A percentile compares a stretch with the other conserved stretches of the same genome.
Evolutionary conservation across 1,284 basidiomycete species (phyloP).

Genomic region (Peniophora sp.): DNA sequence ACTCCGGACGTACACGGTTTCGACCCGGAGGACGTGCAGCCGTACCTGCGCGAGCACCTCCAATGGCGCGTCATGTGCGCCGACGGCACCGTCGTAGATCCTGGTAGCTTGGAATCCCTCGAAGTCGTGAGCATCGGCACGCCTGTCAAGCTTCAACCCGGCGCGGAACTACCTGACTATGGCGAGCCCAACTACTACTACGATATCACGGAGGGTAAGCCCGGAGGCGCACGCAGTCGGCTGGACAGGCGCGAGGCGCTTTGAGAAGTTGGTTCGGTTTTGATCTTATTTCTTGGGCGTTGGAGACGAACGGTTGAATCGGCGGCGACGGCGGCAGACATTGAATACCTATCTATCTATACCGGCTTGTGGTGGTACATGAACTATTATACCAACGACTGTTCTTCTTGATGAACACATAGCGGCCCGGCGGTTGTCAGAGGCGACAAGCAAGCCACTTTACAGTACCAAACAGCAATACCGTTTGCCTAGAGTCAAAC

Average conservation of each 20-base stretch:
- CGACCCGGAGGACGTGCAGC: constrained; percentile 25
- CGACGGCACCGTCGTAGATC: constrained; percentile 1
- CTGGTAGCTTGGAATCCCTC: constrained; percentile 8
- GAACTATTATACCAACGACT: too few relatives aligned
- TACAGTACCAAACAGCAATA: too few relatives aligned
- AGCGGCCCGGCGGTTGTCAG: too few relatives aligned
- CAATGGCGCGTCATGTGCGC: constrained; percentile 25
- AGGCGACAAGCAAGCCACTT: too few relatives aligned
- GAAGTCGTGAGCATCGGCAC: constrained; percentile 9
- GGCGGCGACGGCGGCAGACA: too few relatives aligned
- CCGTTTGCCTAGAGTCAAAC: too few relatives aligned
- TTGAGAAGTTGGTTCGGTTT: background rate
- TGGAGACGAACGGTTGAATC: too few relatives aligned
- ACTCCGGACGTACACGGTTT: constrained; percentile 18
- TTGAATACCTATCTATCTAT: too few relatives aligned
- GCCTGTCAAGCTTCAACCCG: constrained; percentile 5
- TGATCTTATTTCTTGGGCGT: too few relatives aligned
- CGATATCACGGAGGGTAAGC: constrained; percentile 10
- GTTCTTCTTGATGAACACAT: too few relatives aligned
- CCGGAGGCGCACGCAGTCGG: constrained; percentile 3
- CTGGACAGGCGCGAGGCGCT: background rate
- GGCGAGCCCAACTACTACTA: constrained; percentile 8
- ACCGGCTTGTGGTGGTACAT: too few relatives aligned
- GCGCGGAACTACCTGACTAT: constrained; percentile 7
- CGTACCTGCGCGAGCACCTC: constrained; percentile 28